phyloP scores from a whole-genome alignment of 257 asterid species.

The Ilex aquifolium region DNA sequence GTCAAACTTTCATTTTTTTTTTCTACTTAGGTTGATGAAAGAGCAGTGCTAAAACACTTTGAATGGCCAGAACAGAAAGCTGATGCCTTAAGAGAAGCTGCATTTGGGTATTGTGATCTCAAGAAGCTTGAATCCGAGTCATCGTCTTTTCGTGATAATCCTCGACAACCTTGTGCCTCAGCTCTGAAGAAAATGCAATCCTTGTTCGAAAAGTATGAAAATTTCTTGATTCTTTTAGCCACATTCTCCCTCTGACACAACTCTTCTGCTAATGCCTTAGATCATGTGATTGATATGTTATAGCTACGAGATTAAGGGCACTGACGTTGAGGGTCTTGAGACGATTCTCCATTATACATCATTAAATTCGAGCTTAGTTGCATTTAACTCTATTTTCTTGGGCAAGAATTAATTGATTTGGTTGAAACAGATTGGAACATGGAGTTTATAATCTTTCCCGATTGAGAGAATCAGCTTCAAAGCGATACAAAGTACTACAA shows the following conservation, averaged over 20 bases:
- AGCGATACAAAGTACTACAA: conserved; percentile 57
- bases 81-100: conserved; percentile 96
- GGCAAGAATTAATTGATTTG: neutral
- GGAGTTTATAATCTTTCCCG: conserved; percentile 74
- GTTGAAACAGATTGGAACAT: conserved; percentile 69
- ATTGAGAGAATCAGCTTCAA: conserved; percentile 77
- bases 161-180: conserved; percentile 58
- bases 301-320: no score
- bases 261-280: no score
- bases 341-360: no score
- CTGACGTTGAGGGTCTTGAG: no score
- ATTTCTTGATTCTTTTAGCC: neutral
- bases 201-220: conserved; percentile 69
- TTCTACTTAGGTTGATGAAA: conserved; percentile 73
- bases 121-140: conserved; percentile 85
- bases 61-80: conserved; percentile 97
- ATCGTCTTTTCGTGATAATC: conserved; percentile 72
- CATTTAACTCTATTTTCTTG: neutral
- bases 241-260: no score
- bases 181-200: conserved; percentile 96
- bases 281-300: no score
- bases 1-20: neutral
- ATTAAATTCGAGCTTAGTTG: no score
- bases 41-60: conserved; percentile 98
- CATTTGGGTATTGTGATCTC: conserved; percentile 85